Evolutionary conservation across 1,139 yeast genomes (phyloP).

Genomic region (Arxiozyma telluris): DNA sequence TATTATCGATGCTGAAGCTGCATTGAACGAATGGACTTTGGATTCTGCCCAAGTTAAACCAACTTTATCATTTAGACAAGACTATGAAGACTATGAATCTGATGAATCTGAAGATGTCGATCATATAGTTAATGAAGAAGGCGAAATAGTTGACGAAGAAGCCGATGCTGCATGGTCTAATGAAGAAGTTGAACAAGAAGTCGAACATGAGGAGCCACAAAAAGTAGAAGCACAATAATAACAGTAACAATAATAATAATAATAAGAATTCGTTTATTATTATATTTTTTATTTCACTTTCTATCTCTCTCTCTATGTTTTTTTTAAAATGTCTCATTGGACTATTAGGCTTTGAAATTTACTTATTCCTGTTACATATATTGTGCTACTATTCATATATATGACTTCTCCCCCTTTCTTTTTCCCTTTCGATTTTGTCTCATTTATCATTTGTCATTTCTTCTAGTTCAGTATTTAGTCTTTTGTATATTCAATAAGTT

Average conservation of each 20-base stretch:
- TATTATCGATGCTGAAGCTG: conserved; percentile 92
- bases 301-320: too few species aligned
- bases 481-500: not conserved
- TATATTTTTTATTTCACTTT: too few species aligned
- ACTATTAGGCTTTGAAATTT: too few species aligned
- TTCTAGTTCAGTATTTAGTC: too few species aligned
- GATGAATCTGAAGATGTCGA: conserved; percentile 29
- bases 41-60: conserved; percentile 95
- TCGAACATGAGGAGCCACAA: not conserved
- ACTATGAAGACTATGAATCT: conserved; percentile 51
- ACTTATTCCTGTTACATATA: too few species aligned
- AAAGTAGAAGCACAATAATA: not conserved
- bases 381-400: too few species aligned
- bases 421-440: too few species aligned
- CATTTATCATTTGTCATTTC: not conserved
- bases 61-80: conserved; percentile 76
- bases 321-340: too few species aligned
- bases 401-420: too few species aligned
- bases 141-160: not conserved
- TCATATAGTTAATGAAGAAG: not conserved
- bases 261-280: too few species aligned
- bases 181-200: not conserved
- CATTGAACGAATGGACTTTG: conserved; percentile 92
- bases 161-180: conserved; percentile 22
- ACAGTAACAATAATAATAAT: too few species aligned